Evolutionary conservation across 148 eudicot genomes (phyloP).

Genomic region (Arctostaphylos glauca): DNA sequence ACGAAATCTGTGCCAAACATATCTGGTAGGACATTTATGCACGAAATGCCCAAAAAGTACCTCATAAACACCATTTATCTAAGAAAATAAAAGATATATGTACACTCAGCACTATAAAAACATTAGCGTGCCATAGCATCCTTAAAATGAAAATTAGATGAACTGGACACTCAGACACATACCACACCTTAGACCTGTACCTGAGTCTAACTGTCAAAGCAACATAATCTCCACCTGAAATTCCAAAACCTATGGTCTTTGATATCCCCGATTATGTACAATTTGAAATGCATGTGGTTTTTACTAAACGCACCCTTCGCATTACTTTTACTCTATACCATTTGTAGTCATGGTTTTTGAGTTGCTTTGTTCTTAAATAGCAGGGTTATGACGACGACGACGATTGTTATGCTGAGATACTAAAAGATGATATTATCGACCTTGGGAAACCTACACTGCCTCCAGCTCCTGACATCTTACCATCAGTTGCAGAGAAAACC

Average conservation of each 20-base stretch:
- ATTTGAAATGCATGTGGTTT: neutral
- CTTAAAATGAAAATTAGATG: neutral
- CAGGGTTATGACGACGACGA: conserved; percentile 34
- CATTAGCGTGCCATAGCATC: neutral
- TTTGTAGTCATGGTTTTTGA: neutral
- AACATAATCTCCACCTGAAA: neutral
- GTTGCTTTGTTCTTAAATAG: neutral
- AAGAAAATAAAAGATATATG: neutral
- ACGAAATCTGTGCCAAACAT: neutral
- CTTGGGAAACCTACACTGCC: conserved; percentile 49
- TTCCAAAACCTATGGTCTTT: neutral
- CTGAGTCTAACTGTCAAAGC: neutral
- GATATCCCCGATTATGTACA: neutral
- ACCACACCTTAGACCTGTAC: neutral
- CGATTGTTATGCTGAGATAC: conserved; percentile 72
- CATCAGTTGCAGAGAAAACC: neutral
- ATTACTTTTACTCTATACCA: neutral
- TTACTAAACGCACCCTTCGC: too few relatives aligned
- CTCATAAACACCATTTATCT: neutral
- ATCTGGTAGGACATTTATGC: neutral
- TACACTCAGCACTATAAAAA: neutral
- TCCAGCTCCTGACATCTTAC: neutral
- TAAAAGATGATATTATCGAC: conserved; percentile 67
- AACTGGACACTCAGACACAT: neutral
- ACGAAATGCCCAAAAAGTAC: neutral